Conservation (phyloP, 139 green algal genomes). For the Chlamydomonas sp. region DNA sequence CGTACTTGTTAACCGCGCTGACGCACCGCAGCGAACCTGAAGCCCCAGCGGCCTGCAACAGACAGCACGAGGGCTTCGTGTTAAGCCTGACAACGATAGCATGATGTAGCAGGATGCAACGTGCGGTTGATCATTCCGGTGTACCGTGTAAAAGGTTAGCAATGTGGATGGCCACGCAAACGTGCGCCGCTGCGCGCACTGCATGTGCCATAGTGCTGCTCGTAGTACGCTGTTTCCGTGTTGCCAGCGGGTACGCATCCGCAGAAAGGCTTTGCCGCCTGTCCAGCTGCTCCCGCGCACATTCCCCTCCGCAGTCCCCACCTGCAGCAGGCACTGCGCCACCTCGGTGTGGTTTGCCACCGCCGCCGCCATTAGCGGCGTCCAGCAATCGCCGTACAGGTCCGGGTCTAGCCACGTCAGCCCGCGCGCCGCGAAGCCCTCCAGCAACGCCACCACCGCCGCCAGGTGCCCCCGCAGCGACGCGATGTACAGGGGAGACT, state of each 20-base stretch:
- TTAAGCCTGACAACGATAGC: not conserved
- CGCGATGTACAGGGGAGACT: slow-evolving; percentile 91
- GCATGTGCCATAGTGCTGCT: too few species aligned
- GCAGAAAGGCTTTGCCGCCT: too few species aligned
- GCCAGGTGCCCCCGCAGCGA: slow-evolving; percentile 74
- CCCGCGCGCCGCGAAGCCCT: slow-evolving; percentile 31
- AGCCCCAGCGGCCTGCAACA: slow-evolving; percentile 60
- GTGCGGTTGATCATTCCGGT: too few species aligned
- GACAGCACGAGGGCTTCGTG: not conserved
- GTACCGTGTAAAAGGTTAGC: too few species aligned
- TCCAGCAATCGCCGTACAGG: slow-evolving; percentile 88
- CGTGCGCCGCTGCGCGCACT: too few species aligned
- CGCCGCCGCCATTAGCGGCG: slow-evolving; percentile 87
- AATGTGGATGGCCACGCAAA: too few species aligned
- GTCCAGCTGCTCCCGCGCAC: too few species aligned
- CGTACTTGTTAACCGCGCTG: slow-evolving; percentile 69
- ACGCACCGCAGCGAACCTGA: slow-evolving; percentile 46
- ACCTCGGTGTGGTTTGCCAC: slow-evolving; percentile 69
- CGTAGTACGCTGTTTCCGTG: too few species aligned
- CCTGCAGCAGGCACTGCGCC: slow-evolving; percentile 54
- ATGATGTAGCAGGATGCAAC: not conserved
- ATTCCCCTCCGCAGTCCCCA: not conserved
- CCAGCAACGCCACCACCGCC: slow-evolving; percentile 72
- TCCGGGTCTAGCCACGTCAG: slow-evolving; percentile 71
- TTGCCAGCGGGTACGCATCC: too few species aligned